These are phyloP conservation scores for Pestalotiopsis sp. DNA, from an alignment of 2,329 filamentous ascomycete species.

Conservation along the genomic window DNA sequence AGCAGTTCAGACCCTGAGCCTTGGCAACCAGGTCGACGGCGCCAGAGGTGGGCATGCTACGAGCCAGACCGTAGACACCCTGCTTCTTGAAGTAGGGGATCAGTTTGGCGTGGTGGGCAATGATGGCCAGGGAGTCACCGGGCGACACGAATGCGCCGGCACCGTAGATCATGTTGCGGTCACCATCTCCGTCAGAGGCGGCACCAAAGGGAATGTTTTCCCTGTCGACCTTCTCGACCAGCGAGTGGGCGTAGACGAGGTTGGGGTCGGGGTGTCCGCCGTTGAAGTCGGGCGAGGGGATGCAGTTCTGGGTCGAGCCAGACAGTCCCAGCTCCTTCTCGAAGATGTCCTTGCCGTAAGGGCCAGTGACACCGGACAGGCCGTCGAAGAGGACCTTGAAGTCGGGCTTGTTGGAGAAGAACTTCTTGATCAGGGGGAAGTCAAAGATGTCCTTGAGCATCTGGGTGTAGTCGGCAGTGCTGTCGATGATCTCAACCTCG, in stretches of 20 bases:
- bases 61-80: slow-evolving; percentile 91
- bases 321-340: slow-evolving; percentile 88
- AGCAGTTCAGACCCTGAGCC: slow-evolving; percentile 87
- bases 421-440: slow-evolving; percentile 92
- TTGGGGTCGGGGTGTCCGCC: slow-evolving; percentile 98
- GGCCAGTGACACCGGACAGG: slow-evolving; percentile 91
- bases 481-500: slow-evolving; percentile 95
- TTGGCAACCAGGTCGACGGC: slow-evolving; percentile 95
- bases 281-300: slow-evolving; percentile 91
- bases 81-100: slow-evolving; percentile 99
- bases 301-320: slow-evolving; percentile 82
- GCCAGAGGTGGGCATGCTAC: slow-evolving; percentile 96
- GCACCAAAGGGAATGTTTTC: slow-evolving; percentile 93
- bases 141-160: slow-evolving; percentile 96
- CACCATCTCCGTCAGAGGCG: slow-evolving; percentile 94
- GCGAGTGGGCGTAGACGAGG: slow-evolving; percentile 91
- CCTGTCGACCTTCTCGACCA: slow-evolving; percentile 88
- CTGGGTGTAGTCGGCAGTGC: slow-evolving; percentile 84
- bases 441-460: slow-evolving; percentile 99
- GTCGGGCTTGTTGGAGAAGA: slow-evolving; percentile 82
- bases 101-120: slow-evolving; percentile 92
- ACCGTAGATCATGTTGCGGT: slow-evolving; percentile 99
- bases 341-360: slow-evolving; percentile 94
- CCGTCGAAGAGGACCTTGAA: slow-evolving; percentile 98
- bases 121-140: slow-evolving; percentile 96